phyloP scores from a whole-genome alignment of 2,329 filamentous ascomycete genomes.

The Chrysosphaeria jannelii region DNA sequence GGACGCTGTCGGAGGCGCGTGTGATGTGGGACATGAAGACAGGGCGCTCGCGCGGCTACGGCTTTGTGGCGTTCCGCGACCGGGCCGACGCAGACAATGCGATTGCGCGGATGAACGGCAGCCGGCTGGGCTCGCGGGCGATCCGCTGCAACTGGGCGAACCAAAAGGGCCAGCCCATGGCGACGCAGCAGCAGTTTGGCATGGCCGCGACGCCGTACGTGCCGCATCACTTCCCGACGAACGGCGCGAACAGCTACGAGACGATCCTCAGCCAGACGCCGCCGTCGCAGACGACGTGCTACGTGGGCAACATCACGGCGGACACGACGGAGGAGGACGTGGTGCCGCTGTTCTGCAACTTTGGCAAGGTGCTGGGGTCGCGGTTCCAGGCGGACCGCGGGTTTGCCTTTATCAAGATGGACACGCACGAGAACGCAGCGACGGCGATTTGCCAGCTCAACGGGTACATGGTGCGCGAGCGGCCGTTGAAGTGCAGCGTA shows the following conservation, averaged over 20 bases:
- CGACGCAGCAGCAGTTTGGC: constrained; percentile 93
- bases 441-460: constrained; percentile 97
- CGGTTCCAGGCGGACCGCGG: constrained; percentile 94
- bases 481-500: constrained; percentile 95
- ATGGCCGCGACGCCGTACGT: constrained; percentile 94
- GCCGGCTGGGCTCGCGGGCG: constrained; percentile 92
- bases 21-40: constrained; percentile 99
- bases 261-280: constrained; percentile 90
- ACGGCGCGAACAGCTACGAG: constrained; percentile 89
- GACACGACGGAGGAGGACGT: constrained; percentile 94
- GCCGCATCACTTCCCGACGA: constrained; percentile 91
- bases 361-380: constrained; percentile 89
- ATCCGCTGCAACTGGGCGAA: constrained; percentile 99
- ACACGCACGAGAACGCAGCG: constrained; percentile 86
- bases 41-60: constrained; percentile 83
- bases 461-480: constrained; percentile 90
- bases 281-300: constrained; percentile 93
- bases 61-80: constrained; percentile 91
- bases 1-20: constrained; percentile 81
- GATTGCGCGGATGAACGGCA: constrained; percentile 89
- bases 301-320: constrained; percentile 81
- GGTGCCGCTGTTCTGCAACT: constrained; percentile 95
- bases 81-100: constrained; percentile 85
- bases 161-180: constrained; percentile 97
- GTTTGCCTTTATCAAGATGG: constrained; percentile 98